These are phyloP conservation scores for Tolypocladium nubicola DNA, from an alignment of 2,329 filamentous ascomycete genomes.

Conservation along the genomic window DNA sequence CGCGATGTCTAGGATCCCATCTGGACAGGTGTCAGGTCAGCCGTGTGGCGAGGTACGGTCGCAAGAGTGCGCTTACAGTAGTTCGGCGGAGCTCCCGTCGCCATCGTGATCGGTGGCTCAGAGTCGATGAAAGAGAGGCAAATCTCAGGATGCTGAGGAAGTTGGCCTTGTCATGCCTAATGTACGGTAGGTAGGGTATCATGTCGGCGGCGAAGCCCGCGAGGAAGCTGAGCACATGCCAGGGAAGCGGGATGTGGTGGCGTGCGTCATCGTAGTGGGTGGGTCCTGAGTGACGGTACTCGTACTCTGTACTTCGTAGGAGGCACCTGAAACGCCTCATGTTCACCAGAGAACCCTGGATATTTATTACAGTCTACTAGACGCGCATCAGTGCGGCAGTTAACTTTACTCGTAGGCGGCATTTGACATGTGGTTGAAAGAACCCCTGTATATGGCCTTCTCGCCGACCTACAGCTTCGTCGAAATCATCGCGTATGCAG, in stretches of 20 bases:
- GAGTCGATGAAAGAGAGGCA: neutral
- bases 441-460: neutral
- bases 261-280: slow-evolving; percentile 30
- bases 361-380: no score
- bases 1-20: slow-evolving; percentile 62
- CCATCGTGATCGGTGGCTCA: slow-evolving; percentile 15
- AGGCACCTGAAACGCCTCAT: neutral
- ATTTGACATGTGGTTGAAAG: neutral
- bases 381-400: neutral
- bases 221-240: neutral
- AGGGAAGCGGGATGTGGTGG: neutral
- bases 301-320: neutral
- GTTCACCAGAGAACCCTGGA: neutral
- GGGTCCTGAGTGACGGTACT: neutral
- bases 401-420: neutral
- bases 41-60: neutral
- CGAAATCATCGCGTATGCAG: neutral
- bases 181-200: neutral
- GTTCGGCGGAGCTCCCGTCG: slow-evolving; percentile 37
- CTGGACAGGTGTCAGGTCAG: slow-evolving; percentile 27
- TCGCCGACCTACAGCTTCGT: neutral
- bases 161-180: neutral
- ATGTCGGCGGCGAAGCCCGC: neutral
- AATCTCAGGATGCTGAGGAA: neutral
- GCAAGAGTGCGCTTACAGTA: slow-evolving; percentile 38